A percentile compares a stretch with the other conserved stretches of the same genome.
These are phyloP conservation scores for Moesziomyces sp. DNA, from an alignment of 1,284 basidiomycete genomes.

Conservation along the genomic window DNA sequence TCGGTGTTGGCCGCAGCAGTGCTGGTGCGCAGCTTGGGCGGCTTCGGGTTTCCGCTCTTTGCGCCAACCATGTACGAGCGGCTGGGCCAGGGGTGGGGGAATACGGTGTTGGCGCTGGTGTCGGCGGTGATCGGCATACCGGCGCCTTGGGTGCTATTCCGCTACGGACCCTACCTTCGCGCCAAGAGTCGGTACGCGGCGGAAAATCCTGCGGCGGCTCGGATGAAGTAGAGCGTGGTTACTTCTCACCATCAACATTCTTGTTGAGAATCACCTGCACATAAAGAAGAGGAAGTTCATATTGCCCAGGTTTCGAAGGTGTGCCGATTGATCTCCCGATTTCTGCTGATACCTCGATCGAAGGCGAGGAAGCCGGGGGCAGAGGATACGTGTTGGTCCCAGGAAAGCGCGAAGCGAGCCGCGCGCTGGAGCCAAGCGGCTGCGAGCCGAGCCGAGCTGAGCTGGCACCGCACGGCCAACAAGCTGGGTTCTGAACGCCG, in stretches of 20 bases:
- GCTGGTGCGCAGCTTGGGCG: conserved; percentile 61
- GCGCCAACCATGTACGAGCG: conserved; percentile 56
- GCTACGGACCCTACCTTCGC: conserved; percentile 52
- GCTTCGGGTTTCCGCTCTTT: conserved; percentile 65
- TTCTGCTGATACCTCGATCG: too few relatives aligned
- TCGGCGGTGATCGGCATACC: conserved; percentile 63
- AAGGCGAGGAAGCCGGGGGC: too few relatives aligned
- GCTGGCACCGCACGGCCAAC: neutral
- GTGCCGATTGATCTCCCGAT: too few relatives aligned
- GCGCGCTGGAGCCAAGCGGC: neutral
- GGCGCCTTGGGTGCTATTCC: conserved; percentile 53
- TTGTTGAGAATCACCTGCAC: too few relatives aligned
- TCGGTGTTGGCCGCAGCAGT: conserved; percentile 61
- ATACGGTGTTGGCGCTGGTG: conserved; percentile 62
- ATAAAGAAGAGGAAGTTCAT: too few relatives aligned
- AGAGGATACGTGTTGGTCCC: too few relatives aligned
- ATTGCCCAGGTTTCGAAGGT: too few relatives aligned
- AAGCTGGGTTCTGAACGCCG: neutral
- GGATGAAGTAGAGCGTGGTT: conserved; percentile 10
- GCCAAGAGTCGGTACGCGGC: conserved; percentile 54
- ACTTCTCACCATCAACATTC: too few relatives aligned
- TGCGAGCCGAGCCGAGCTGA: neutral
- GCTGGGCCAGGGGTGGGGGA: conserved; percentile 66
- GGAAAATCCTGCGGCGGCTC: conserved; percentile 15
- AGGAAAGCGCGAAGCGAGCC: too few relatives aligned